A percentile compares a stretch with the other conserved stretches of the same genome.
phyloP scores from a whole-genome alignment of 176 grass and related monocot genomes.

The Puccinellia tenuiflora region DNA sequence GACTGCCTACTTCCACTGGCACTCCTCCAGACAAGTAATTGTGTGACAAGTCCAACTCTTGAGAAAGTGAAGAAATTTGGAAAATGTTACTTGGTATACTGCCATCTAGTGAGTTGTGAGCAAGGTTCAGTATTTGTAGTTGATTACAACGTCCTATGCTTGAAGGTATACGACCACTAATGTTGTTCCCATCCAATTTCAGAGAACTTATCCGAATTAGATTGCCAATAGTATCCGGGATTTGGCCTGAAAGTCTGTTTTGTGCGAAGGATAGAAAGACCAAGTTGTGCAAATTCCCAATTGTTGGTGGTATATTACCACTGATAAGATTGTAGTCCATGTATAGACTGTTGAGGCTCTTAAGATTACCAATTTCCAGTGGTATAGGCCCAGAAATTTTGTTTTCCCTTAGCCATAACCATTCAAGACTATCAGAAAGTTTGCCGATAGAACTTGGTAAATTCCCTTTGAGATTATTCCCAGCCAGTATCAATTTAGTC shows the following conservation, averaged over 20 bases:
- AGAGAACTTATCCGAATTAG: conserved; percentile 37
- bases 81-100: conserved; percentile 37
- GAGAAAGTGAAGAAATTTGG: conserved; percentile 25
- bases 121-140: conserved; percentile 28
- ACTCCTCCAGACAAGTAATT: conserved; percentile 36
- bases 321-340: conserved; percentile 37
- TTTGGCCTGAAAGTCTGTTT: conserved; percentile 34
- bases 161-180: conserved; percentile 34
- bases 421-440: conserved; percentile 15
- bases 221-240: conserved; percentile 24
- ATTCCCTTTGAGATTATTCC: conserved; percentile 26
- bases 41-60: conserved; percentile 37
- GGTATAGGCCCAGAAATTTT: conserved; percentile 36
- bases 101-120: conserved; percentile 40
- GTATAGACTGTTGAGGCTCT: conserved; percentile 2
- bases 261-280: conserved; percentile 14
- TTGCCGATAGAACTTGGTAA: conserved; percentile 27
- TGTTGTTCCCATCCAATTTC: conserved; percentile 18
- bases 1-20: conserved; percentile 31
- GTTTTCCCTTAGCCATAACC: conserved; percentile 22
- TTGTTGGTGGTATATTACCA: conserved; percentile 35
- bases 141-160: conserved; percentile 9
- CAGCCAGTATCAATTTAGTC: neutral
- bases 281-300: conserved; percentile 36
- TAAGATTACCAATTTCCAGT: conserved; percentile 24